Evolutionary conservation across 352 stramenopile species (phyloP).

Genomic region (Aphanomyces euteiches): DNA sequence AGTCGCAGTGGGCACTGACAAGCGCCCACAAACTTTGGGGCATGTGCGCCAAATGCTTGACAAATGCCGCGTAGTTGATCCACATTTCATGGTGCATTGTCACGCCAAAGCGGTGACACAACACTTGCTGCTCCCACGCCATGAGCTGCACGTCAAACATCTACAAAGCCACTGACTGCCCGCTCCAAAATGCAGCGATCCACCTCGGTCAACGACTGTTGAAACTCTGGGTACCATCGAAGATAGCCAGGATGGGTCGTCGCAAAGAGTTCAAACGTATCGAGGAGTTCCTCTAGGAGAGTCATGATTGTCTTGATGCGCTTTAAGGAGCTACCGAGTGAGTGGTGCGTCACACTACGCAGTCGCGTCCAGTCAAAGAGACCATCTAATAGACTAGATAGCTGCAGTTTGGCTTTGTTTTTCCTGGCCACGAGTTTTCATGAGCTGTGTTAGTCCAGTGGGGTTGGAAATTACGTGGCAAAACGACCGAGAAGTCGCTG

Average conservation of each 20-base stretch:
- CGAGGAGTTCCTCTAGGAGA: neutral
- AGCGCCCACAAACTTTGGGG: neutral
- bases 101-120: constrained; percentile 8
- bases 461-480: neutral
- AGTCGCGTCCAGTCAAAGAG: constrained; percentile 13
- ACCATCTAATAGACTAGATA: constrained; percentile 1
- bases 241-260: constrained; percentile 8
- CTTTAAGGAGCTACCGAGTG: neutral
- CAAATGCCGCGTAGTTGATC: constrained; percentile 6
- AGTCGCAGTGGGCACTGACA: neutral
- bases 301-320: no score
- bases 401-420: neutral
- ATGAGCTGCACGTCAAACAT: constrained; percentile 19
- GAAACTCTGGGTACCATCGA: constrained; percentile 14
- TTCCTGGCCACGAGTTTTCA: neutral
- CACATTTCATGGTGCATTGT: constrained; percentile 17
- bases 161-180: neutral
- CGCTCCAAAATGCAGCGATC: neutral
- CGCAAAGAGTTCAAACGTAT: neutral
- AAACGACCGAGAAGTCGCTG: neutral
- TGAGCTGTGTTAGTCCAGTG: neutral
- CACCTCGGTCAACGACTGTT: neutral
- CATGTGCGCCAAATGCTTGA: neutral
- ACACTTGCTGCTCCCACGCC: constrained; percentile 17
- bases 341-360: constrained; percentile 7